phyloP scores from a whole-genome alignment of 2,329 filamentous ascomycete genomes.

The Sporothrix variecibatus region DNA sequence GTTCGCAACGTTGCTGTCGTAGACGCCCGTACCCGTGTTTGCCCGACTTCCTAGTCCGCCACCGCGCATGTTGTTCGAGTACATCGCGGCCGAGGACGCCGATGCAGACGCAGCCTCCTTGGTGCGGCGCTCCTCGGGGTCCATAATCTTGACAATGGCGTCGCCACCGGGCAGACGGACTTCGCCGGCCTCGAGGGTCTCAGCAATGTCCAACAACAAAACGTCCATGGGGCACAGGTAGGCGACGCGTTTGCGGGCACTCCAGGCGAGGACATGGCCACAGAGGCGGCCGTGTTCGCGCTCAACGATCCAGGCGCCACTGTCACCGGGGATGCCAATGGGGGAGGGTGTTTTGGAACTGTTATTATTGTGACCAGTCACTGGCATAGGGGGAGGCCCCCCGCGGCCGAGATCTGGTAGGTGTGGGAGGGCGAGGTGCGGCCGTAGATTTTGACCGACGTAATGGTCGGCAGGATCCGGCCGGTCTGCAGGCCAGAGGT shows the following conservation, averaged over 20 bases:
- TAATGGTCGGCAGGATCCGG: conserved; percentile 73
- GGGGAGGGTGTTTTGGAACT: conserved; percentile 34
- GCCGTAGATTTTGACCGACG: conserved; percentile 84
- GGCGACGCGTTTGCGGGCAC: conserved; percentile 73
- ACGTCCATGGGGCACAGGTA: conserved; percentile 97
- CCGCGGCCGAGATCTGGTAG: conserved; percentile 52
- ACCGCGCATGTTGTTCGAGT: not conserved
- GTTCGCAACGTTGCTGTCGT: not conserved
- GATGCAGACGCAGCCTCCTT: not conserved
- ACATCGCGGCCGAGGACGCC: not conserved
- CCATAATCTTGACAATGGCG: conserved; percentile 41
- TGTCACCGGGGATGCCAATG: conserved; percentile 79
- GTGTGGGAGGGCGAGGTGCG: conserved; percentile 77
- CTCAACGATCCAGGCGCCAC: conserved; percentile 89
- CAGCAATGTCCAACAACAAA: conserved; percentile 79
- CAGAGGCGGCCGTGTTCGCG: conserved; percentile 76
- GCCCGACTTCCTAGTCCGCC: not conserved
- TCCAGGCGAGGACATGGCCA: conserved; percentile 89
- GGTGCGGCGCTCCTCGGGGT: conserved; percentile 19
- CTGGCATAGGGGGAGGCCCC: not conserved
- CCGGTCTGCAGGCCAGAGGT: conserved; percentile 83
- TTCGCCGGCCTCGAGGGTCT: conserved; percentile 69
- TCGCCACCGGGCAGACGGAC: conserved; percentile 70
- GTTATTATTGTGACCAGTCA: no score
- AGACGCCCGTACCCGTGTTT: not conserved